Evolutionary conservation across 257 asterid genomes (phyloP), one percentile per base, ranked within the genome.

Genomic region (Avicennia marina): DNA sequence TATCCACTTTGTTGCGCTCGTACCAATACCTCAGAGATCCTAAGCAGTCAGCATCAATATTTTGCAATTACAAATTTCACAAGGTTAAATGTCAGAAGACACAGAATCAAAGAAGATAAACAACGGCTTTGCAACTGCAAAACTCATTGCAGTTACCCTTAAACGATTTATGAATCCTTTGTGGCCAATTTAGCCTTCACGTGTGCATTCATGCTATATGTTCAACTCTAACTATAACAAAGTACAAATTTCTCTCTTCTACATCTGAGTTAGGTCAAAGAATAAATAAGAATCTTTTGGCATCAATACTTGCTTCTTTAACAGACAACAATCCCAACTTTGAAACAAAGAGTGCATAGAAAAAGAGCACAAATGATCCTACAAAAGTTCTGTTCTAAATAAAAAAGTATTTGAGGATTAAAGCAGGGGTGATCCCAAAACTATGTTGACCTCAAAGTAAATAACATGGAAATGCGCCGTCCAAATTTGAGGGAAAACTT

Each of bases 1-100:
- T 7, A 55, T 81, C 81, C 63, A 81, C 89, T 68, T 91, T 84
- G 72, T 78, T 85, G 65, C 95, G 97, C 69, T 89, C 95, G 55
- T 72, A 71, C 98, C 98, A 91, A 71, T 81, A 91, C 78, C 70
- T 74, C 33, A 91, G 83, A 72, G 97, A 83, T 58, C 95, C 98
- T 91, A 68, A 53, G 44, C 44, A 69, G 58, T 17, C 45, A 46
- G 40, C 57, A 53, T 59, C 21, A 56, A 60, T 53, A 39, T 44
- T 51, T 41, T 20, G 25, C 29, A 63, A 60, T 31, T 48, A 20
- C 24, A 58, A 56, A 58, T 33, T 44, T 48, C 44, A 18, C 41
- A 18, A 19, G 41, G 48, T 40, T 29, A 31, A 60, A 29, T 31
- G 18, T 17, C 18, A 44, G 29, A 52, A 60, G n/a, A n/a, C n/a